Evolutionary conservation across 768 basidiomycete species (phyloP), one percentile per base, ranked within the genome.

Genomic region (Lentinula sp.): DNA sequence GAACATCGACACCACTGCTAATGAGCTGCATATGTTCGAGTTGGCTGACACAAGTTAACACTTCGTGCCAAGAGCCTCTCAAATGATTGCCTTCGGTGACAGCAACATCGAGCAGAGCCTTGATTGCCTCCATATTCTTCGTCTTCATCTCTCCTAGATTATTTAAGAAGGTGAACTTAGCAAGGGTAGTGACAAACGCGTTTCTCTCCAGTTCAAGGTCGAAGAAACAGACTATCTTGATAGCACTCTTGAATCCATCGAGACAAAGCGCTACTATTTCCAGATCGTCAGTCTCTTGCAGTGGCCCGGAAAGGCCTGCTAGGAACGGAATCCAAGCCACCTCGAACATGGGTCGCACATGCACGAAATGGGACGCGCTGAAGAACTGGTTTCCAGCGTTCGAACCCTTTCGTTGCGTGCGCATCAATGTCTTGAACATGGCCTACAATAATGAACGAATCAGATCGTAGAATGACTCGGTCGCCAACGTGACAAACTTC

Each of bases 101-200:
- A 15, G 97, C 96, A 48, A 99, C 86, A 68, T 98, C 97, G 10
- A 99, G 77, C 56, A 99, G 79, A 2, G 93, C 77, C 74, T 98
- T 98, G 77, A 99, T 98, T 6, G 96, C 97, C 71, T 98, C 97
- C 86, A 99, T 97, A 70, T 98, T 98, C 79, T 98, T 98, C 37
- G 93, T 82, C 76, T 94, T 95, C 97, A 99, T 99, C 78, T 98
- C 97, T 59, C 95, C 94, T 4, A 98, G 76, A 69, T 99, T 98
- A 73, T 92, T 98, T 64, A 98, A 79, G 81, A 97, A 97, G 0
- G 97, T 99, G 73, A 98, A 98, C 72, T 98, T 99, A 41, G 82
- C 88, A 18, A 99, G 79, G 0, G 97, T 99, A 18, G 95, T 95
- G 49, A 99, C 94, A 70, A 98, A 99, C 0, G 95, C 97, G 68